Base-by-base conservation (phyloP, 306 rosid species). In the Gastrolobium bilobum region DNA sequence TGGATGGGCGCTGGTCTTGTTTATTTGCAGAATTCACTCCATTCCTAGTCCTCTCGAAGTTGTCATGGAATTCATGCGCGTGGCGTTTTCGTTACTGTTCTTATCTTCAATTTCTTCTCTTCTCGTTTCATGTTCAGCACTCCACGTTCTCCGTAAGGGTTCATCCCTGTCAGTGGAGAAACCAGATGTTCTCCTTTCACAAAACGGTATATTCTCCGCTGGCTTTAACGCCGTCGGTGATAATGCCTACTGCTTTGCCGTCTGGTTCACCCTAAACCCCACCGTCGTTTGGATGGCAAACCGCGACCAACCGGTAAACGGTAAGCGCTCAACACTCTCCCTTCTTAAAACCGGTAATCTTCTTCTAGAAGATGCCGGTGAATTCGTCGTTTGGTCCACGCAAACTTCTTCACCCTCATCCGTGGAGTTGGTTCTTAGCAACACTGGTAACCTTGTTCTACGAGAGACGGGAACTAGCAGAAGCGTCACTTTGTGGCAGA, bases 201-300 rank as follows among this genome's bases (percentile, higher is more conserved):
- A 57, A 1, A 11, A 73, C 6, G 48, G 63, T 2, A 10, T 47
- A 3, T 87, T 85, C 81, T 76, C 79, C 0, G 87, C 87, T 4
- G 88, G 85, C 26, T 87, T 85, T 57, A 58, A 51, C 9, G 15
- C 34, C 3, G 81, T 87, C 0, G 91, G 85, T 4, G 60, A 34
- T 2, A 84, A 87, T 13, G 80, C 91, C 0, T 85, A 71, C 58
- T 67, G 79, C 75, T 85, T 84, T 43, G 87, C 87, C 58, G 29
- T 87, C 31, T 87, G 88, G 85, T 87, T 82, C 65, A 75, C 15
- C 31, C 74, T 40, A 11, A n/a, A 59, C 57, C 57, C 2, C 3
- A 47, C 83, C 6, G 46, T 76, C 3, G 81, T 82, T 39, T 87
- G 87, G 88, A 80, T 44, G 80, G 88, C 88, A 2, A 82, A 84